phyloP scores from a whole-genome alignment of 2,329 filamentous ascomycete genomes.

The Penicillium psychrosexuale region DNA sequence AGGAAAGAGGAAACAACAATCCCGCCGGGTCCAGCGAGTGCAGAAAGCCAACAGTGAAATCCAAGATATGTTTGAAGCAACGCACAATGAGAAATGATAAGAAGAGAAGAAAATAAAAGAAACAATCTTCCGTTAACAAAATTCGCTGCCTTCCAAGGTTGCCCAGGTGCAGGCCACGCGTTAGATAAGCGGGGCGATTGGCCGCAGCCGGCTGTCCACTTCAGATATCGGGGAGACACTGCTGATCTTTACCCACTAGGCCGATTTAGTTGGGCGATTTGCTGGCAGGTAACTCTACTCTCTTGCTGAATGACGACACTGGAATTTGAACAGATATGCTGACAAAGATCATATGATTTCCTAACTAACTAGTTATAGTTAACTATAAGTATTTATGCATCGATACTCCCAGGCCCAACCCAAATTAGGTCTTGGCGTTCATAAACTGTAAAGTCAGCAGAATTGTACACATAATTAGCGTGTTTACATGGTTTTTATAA shows the following conservation, averaged over 20 bases:
- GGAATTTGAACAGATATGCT: no score
- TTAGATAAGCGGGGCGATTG: conserved; percentile 7
- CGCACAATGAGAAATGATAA: neutral
- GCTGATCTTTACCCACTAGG: neutral
- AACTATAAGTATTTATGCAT: no score
- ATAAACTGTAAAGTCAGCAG: no score
- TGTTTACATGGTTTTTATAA: no score
- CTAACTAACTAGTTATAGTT: no score
- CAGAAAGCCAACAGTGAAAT: no score
- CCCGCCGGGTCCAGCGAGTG: neutral
- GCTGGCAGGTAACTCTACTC: neutral
- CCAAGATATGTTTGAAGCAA: neutral
- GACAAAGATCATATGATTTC: no score
- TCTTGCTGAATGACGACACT: no score
- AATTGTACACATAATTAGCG: no score
- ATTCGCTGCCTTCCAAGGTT: neutral
- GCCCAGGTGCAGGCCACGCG: conserved; percentile 4
- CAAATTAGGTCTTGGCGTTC: no score
- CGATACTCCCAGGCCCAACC: no score
- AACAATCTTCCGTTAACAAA: neutral
- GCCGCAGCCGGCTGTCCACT: neutral
- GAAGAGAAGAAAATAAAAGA: neutral
- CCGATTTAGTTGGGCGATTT: neutral
- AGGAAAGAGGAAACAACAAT: neutral
- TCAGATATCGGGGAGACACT: neutral